phyloP scores from a whole-genome alignment of 2,329 filamentous ascomycete species.

The Zymoseptoria brevis region DNA sequence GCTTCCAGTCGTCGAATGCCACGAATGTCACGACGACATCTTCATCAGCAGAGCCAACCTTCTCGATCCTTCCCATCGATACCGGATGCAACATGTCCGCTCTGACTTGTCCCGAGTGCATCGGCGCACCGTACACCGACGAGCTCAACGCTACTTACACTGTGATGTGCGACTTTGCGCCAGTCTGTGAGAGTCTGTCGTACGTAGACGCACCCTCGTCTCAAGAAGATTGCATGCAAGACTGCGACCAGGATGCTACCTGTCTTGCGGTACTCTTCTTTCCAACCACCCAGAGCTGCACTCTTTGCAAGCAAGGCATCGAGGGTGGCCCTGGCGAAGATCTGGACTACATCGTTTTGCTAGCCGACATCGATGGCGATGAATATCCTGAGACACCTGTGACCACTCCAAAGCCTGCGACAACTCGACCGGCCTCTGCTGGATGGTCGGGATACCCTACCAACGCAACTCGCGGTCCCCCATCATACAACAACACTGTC shows the following conservation, averaged over 20 bases:
- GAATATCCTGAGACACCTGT: neutral
- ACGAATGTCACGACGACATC: constrained; percentile 4
- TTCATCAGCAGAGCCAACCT: constrained; percentile 5
- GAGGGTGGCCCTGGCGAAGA: constrained; percentile 3
- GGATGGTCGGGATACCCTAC: neutral
- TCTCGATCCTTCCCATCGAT: constrained; percentile 13
- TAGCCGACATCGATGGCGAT: constrained; percentile 14
- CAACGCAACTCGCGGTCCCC: neutral
- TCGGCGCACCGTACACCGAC: constrained; percentile 15
- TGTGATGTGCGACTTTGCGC: constrained; percentile 16
- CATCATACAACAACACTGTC: neutral
- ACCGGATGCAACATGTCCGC: constrained; percentile 11
- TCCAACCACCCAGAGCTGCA: constrained; percentile 10
- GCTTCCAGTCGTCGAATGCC: neutral
- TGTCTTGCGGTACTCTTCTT: constrained; percentile 21
- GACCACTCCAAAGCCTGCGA: neutral
- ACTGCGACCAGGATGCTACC: constrained; percentile 19
- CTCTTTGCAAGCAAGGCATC: constrained; percentile 18
- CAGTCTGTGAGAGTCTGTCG: constrained; percentile 16
- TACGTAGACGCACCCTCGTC: constrained; percentile 7
- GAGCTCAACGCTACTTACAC: constrained; percentile 20
- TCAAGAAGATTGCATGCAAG: constrained; percentile 18
- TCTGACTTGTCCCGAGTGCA: constrained; percentile 20
- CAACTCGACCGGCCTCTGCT: neutral
- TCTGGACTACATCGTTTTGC: constrained; percentile 13